Evolutionary conservation across 352 stramenopile genomes (phyloP), one percentile per base, ranked within the genome.

Genomic region (Phytophthora pinifolia): DNA sequence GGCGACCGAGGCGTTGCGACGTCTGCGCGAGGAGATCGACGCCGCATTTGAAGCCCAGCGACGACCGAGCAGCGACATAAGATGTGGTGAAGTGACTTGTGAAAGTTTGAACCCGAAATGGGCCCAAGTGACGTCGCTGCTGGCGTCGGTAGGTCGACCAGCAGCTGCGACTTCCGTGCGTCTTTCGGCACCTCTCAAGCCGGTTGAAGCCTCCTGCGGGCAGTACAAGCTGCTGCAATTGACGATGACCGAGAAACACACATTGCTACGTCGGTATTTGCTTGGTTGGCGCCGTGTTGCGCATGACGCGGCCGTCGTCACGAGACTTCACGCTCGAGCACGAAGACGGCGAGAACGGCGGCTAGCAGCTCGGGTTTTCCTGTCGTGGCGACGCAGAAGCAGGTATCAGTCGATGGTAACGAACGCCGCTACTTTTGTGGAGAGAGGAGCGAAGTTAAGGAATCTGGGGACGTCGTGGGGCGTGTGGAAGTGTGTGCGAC

Each of bases 121-220:
- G 62, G 56, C 47, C 8, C 18, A 63, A 60, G 57, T 70, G 35
- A 70, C 62, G 41, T 31, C 46, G 46, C 31, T 70, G 17, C 37
- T 70, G 57, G 62, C 62, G 31, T 70, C 62, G 30, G 51, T 63
- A 45, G 56, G n/a, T 46, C 39, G 25, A 1, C 30, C 34, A 9
- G 7, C 32, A 20, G n/a, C 3, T 38, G 33, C 17, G 9, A 13
- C 32, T n/a, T 18, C 9, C 6, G n/a, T 12, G 27, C 41, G 32
- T 13, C 13, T 20, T 55, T 54, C 20, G 9, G 3, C 9, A 8
- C 4, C 27, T 51, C 22, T 51, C 3, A 25, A 6, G 4, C 44
- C 30, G 29, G 8, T 8, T n/a, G 41, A 14, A 22, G 27, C 7
- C 14, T 2, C 22, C 15, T 14, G 4, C 12, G 42, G 8, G 1